Evolutionary conservation across 2,329 filamentous ascomycete genomes (phyloP).

Genomic region (Hypoxylon sp.): DNA sequence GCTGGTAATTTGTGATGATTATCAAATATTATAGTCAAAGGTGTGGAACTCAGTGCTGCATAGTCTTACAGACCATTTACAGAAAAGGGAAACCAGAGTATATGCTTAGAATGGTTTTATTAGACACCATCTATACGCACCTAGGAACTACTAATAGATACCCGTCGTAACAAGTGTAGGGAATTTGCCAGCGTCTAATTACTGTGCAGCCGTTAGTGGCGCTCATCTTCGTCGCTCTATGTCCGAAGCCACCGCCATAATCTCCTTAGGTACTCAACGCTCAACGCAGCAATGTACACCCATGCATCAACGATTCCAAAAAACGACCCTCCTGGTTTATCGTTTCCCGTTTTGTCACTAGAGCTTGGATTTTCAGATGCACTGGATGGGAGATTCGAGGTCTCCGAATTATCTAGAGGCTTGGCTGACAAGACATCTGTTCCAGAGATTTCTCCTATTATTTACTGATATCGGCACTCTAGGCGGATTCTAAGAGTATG

Average conservation of each 20-base stretch:
- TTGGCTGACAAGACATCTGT: neutral
- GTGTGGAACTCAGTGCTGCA: neutral
- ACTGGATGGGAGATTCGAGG: neutral
- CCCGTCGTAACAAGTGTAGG: neutral
- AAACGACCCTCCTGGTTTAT: neutral
- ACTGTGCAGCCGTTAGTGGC: neutral
- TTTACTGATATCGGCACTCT: neutral
- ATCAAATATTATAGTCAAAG: slow-evolving; percentile 16
- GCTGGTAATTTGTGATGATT: slow-evolving; percentile 25
- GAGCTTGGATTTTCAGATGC: neutral
- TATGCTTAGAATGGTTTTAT: neutral
- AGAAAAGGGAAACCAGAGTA: neutral
- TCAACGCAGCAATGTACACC: neutral
- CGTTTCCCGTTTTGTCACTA: neutral
- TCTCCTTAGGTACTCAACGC: neutral
- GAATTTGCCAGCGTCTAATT: neutral
- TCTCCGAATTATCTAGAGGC: neutral
- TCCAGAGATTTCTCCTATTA: neutral
- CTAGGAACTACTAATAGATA: neutral
- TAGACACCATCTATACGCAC: neutral
- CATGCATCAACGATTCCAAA: neutral
- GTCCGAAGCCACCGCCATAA: neutral
- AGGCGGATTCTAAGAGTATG: neutral
- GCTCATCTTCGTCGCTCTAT: neutral
- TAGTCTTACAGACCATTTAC: neutral